Conservation (phyloP, 331 rosid genomes). For the Pyrus hybrid region DNA sequence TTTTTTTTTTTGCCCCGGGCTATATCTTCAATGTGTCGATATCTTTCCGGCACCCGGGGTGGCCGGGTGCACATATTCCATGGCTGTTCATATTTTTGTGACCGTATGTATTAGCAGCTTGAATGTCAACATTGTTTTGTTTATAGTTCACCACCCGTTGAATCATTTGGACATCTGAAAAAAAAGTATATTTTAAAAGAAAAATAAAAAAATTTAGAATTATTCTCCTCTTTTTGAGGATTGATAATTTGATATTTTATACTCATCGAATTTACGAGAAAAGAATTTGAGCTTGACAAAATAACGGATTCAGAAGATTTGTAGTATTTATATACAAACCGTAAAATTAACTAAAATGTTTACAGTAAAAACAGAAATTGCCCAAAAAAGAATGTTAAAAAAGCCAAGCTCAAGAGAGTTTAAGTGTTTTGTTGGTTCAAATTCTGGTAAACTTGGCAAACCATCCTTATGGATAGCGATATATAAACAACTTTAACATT, state of each 20-base stretch:
- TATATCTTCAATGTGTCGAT: constrained; percentile 9
- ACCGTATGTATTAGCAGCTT: background rate
- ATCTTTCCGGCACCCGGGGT: background rate
- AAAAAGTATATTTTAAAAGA: too few species aligned
- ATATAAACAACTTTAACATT: background rate
- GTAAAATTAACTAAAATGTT: too few species aligned
- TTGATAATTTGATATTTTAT: too few species aligned
- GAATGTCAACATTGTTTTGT: background rate
- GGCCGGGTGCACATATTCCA: background rate
- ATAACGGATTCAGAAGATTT: too few species aligned
- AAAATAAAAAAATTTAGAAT: too few species aligned
- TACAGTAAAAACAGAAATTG: too few species aligned
- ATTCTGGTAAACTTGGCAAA: background rate
- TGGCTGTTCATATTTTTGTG: constrained; percentile 4
- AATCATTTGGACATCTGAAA: too few species aligned
- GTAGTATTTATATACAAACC: too few species aligned
- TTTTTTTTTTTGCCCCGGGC: background rate
- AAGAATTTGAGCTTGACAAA: too few species aligned
- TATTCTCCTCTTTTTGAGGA: too few species aligned
- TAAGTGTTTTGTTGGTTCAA: background rate
- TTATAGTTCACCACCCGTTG: background rate
- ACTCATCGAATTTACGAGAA: too few species aligned
- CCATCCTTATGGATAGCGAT: background rate
- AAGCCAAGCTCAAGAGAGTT: background rate
- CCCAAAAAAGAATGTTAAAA: background rate